Base-by-base conservation (phyloP, 1,139 yeast genomes). In the Tardiomyces depauwii region DNA sequence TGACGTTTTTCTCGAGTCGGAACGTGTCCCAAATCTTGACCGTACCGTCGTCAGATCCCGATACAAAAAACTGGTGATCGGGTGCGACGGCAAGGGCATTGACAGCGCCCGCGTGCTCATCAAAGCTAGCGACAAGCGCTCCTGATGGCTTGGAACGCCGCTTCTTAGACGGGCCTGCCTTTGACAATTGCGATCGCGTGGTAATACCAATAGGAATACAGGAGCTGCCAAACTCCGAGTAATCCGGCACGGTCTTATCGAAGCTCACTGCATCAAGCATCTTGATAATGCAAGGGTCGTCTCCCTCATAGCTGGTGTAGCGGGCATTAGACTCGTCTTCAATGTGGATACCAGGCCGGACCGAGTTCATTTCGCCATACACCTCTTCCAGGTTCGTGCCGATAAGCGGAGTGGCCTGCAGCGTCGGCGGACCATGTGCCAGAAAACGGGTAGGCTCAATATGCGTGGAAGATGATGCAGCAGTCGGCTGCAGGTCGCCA, bases 11-110 rank as follows among this genome's bases (percentile, higher is more conserved):
- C 47, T 81, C 88, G 41, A 89, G 65, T 48, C 80, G 76, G 13
- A 67, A 60, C 1, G 80, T 65, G 56, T 87, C 95, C 97, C 97
- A 91, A 0, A 91, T 64, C 52, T 78, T 81, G 42, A 91, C 57
- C 2, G 66, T 56, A 0, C 97, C 96, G 43, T 74, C 72, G 42
- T 79, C 82, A 3, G 93, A 84, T 2, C 89, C 95, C 1, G 93
- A 81, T 2, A 87, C 68, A 53, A 91, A 81, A 55, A 77, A 83
- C 39, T 76, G 76, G 18, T 78, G 74, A 41, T 82, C 78, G 0
- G 87, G 82, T 11, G 68, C 57, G 0, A 76, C 74, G 2, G 72
- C 74, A 10, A 88, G 63, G 41, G 81, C 67, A 23, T 73, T 79
- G 12, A 88, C 67, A 1, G 76, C 61, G 9, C 67, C 67, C 13